Base-by-base conservation (phyloP, 108 stramenopile species). In the Conticribra weissflogii region DNA sequence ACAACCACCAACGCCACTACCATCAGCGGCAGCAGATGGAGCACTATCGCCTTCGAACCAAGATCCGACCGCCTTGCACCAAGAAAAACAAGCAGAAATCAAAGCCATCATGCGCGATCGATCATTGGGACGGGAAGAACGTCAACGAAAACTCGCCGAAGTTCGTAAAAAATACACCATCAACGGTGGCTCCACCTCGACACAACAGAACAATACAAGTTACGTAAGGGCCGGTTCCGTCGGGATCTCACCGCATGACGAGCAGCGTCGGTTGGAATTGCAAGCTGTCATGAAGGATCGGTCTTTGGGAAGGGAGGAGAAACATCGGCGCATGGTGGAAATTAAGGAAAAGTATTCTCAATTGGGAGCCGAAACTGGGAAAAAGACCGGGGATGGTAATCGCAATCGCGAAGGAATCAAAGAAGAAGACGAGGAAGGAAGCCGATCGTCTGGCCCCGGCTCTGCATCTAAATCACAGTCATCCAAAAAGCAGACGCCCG, bases 201-300 rank as follows among this genome's bases (percentile, higher is more conserved):
- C n/a, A n/a, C n/a, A n/a, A n/a, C n/a, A n/a, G n/a, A n/a, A n/a
- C 7, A 29, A 31, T 27, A 59, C 5, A 32, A 33, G 8, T n/a
- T 4, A 12, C 57, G 25, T 14, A 28, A 33, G 4, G 4, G 30
- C 57, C 15, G 34, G 3, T 2, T 1, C 1, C 32, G 27, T 33
- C 45, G 36, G 12, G 5, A 12, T 12, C 8, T 12, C 36, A 41
- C 5, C 36, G 5, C 5, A 9, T 41, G 36, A 41, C 36, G 36
- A 41, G 12, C 36, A 50, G 24, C 54, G 34, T 22, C 4, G 68
- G 16, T 30, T 24, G 18, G 68, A 69, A 59, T 27, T 57, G 0
- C 68, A 69, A 31, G 19, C 68, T 21, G 25, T 58, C 2, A 69
- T 69, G 68, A 69, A 69, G 31, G 68, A 69, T 58, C 33, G 55